These are phyloP conservation scores for Chenopodium quinoa DNA, from an alignment of 148 eudicot genomes.

Conservation along the genomic window DNA sequence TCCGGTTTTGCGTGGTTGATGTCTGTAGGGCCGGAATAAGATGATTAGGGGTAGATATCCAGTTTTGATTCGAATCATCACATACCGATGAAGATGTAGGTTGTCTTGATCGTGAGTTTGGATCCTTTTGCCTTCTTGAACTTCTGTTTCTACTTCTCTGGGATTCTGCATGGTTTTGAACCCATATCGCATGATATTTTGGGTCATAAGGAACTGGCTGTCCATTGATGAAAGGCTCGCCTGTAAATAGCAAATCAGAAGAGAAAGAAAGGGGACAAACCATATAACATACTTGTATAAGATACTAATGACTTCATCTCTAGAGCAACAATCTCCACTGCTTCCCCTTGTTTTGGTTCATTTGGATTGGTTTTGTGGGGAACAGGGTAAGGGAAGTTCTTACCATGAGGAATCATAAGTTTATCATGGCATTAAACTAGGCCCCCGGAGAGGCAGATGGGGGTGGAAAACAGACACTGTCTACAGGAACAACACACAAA, in stretches of 20 bases:
- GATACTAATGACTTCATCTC: neutral
- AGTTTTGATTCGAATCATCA: conserved; percentile 9
- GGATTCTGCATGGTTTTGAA: conserved; percentile 16
- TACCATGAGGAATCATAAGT: neutral
- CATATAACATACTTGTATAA: neutral
- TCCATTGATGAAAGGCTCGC: conserved; percentile 39
- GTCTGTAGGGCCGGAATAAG: neutral
- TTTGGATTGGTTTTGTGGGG: neutral
- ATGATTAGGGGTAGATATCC: neutral
- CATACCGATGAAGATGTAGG: neutral
- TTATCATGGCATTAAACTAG: neutral
- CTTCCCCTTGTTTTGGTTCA: neutral
- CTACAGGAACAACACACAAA: neutral
- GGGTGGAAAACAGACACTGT: neutral
- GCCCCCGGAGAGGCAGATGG: neutral
- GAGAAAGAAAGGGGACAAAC: conserved; percentile 1
- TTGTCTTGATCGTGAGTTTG: conserved; percentile 14
- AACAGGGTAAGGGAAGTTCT: neutral
- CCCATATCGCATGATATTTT: conserved; percentile 34
- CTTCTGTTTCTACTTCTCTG: neutral
- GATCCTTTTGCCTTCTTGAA: conserved; percentile 22
- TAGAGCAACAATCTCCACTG: neutral
- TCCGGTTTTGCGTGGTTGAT: neutral
- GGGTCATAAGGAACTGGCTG: conserved; percentile 39
- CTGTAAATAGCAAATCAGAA: conserved; percentile 13